Conservation (phyloP, 306 rosid genomes). For the Cicer cuneatum region DNA sequence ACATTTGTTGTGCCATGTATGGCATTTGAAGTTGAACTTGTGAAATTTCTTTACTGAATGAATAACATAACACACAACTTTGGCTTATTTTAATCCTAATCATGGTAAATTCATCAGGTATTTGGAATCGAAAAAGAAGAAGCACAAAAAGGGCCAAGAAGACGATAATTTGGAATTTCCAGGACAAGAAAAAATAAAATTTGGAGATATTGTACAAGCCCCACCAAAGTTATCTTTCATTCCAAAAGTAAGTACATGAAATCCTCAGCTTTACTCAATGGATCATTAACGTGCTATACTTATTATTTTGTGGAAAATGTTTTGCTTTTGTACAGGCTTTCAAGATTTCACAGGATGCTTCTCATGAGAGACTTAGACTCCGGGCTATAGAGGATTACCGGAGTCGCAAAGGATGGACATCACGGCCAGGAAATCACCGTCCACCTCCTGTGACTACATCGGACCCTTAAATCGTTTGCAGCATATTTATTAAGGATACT, state of each 20-base stretch:
- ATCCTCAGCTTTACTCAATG: conserved; percentile 28
- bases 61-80: not conserved
- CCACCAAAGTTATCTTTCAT: conserved; percentile 73
- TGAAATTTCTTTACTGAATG: not conserved
- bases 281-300: not conserved
- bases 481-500: conserved; percentile 26
- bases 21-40: conserved; percentile 22
- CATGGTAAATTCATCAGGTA: conserved; percentile 57
- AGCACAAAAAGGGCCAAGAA: conserved; percentile 58
- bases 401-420: conserved; percentile 76
- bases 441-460: conserved; percentile 47
- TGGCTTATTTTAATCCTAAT: conserved; percentile 24
- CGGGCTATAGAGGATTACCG: conserved; percentile 86
- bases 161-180: conserved; percentile 68
- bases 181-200: conserved; percentile 70
- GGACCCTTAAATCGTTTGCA: conserved; percentile 31
- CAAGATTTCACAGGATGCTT: conserved; percentile 68
- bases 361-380: conserved; percentile 80
- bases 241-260: conserved; percentile 67
- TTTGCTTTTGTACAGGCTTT: conserved; percentile 59
- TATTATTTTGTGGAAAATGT: conserved; percentile 18
- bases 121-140: conserved; percentile 69
- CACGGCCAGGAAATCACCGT: conserved; percentile 81
- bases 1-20: not conserved
- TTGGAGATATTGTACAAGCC: conserved; percentile 92